Percentiles rank a stretch among this genome's conserved stretches.
phyloP scores from a whole-genome alignment of 805 yeast species.

The Kodamaea hsintzibuensis region DNA sequence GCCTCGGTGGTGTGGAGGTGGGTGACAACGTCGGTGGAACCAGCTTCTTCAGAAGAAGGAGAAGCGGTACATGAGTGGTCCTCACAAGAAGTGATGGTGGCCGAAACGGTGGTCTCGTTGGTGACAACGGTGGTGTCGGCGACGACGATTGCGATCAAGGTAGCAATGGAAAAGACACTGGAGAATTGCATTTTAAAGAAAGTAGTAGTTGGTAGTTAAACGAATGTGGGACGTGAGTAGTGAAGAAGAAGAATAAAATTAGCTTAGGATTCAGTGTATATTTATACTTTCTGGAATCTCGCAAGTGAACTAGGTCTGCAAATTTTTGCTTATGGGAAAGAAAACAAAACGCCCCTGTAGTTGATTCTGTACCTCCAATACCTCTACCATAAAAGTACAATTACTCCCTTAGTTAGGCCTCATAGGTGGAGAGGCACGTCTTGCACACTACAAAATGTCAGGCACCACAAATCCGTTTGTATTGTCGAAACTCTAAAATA shows the following conservation, averaged over 20 bases:
- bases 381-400: neutral
- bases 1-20: slow-evolving; percentile 20
- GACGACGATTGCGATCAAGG: slow-evolving; percentile 22
- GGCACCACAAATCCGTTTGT: slow-evolving; percentile 3
- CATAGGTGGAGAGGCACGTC: slow-evolving; percentile 2
- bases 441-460: neutral
- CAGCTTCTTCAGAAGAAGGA: neutral
- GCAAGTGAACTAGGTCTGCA: too few species aligned
- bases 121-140: slow-evolving; percentile 20
- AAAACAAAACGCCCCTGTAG: slow-evolving; percentile 3
- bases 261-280: neutral
- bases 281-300: neutral
- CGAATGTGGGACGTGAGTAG: slow-evolving; percentile 1
- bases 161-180: slow-evolving; percentile 19
- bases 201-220: slow-evolving; percentile 11
- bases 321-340: neutral
- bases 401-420: neutral
- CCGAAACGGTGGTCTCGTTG: slow-evolving; percentile 19
- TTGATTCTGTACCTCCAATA: neutral
- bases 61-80: slow-evolving; percentile 18
- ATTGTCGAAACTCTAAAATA: neutral
- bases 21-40: slow-evolving; percentile 17
- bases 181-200: slow-evolving; percentile 23
- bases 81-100: slow-evolving; percentile 29
- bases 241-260: neutral